Evolutionary conservation across 495 filamentous ascomycete species (phyloP).

Genomic region (Aspergillus incahuasiensis): DNA sequence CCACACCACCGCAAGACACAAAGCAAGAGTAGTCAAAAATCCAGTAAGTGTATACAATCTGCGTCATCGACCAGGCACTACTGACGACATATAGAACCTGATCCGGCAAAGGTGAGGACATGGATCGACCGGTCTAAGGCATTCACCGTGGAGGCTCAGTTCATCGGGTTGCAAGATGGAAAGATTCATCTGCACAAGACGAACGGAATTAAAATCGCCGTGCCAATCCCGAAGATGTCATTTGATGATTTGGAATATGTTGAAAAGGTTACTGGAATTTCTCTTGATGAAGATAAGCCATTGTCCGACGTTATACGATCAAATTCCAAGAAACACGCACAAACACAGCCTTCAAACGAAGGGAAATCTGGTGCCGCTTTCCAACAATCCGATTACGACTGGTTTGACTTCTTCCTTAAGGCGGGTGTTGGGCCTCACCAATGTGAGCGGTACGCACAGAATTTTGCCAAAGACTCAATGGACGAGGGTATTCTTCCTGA

Average conservation of each 20-base stretch:
- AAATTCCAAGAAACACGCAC: constrained; percentile 28
- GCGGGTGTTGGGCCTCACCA: constrained; percentile 87
- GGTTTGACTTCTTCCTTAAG: constrained; percentile 96
- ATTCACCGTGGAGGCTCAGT: constrained; percentile 97
- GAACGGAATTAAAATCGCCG: constrained; percentile 97
- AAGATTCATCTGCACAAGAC: constrained; percentile 98
- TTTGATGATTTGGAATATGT: constrained; percentile 92
- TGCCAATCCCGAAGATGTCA: constrained; percentile 92
- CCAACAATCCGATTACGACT: constrained; percentile 73
- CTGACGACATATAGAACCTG: constrained; percentile 61
- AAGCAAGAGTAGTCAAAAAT: constrained; percentile 57
- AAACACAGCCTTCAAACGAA: constrained; percentile 25
- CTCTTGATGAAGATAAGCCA: constrained; percentile 94
- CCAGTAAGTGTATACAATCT: constrained; percentile 63
- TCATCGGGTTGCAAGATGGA: constrained; percentile 81
- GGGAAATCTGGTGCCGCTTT: constrained; percentile 51
- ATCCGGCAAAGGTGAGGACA: constrained; percentile 73
- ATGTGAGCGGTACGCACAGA: constrained; percentile 88
- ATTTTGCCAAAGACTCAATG: constrained; percentile 88
- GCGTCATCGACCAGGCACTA: not conserved
- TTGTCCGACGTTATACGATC: constrained; percentile 72
- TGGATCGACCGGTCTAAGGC: constrained; percentile 95
- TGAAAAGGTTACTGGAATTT: constrained; percentile 77
- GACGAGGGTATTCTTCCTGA: constrained; percentile 86
- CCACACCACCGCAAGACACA: constrained; percentile 70